Evolutionary conservation across 495 filamentous ascomycete species (phyloP), one percentile per base, ranked within the genome.

Genomic region (Astrothelium macrocarpum): DNA sequence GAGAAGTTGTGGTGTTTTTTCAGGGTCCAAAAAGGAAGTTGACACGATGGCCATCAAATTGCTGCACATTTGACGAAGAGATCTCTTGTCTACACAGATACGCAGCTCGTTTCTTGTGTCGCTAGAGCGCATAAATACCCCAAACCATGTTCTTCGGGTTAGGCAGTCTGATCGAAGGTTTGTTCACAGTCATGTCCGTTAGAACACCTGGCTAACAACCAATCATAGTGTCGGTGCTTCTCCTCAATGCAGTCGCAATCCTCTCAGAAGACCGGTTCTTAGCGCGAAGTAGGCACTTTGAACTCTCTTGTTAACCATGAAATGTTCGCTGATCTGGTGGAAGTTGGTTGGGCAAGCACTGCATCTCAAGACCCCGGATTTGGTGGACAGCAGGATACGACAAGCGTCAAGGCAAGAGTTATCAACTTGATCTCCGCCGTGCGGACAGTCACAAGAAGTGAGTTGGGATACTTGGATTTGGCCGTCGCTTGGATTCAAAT

Each of bases 231-330:
- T 80, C 83, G 64, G 78, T 95, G 73, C 88, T 98, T 71, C 82
- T 97, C 73, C 84, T 92, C 72, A 98, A 98, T 78, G 90, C 90
- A 45, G 90, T 97, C 72, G 90, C 91, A 60, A 86, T 98, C 76
- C 87, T 97, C 59, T 96, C 91, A 70, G 93, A 98, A 84, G 94
- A 98, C 78, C 86, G 95, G 32, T 98, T 98, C 75, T 87, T 98
- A 59, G 94, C 95, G 59, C 85, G 95, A 70, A 94, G 91, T 95
- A 87, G 68, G 85, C 78, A 59, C 34, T 58, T n/a, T 25, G 61
- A 39, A 46, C 32, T 29, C 20, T 28, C 36, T 67, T 4, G 26
- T 11, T 59, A 45, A 32, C 32, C 20, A 28, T 32, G 11, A 36
- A 31, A 60, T 16, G 16, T 43, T 32, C 60, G 2, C 36, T 59